These are phyloP conservation scores for Amanita pseudoporphyria DNA, from an alignment of 768 basidiomycete species.

Conservation along the genomic window DNA sequence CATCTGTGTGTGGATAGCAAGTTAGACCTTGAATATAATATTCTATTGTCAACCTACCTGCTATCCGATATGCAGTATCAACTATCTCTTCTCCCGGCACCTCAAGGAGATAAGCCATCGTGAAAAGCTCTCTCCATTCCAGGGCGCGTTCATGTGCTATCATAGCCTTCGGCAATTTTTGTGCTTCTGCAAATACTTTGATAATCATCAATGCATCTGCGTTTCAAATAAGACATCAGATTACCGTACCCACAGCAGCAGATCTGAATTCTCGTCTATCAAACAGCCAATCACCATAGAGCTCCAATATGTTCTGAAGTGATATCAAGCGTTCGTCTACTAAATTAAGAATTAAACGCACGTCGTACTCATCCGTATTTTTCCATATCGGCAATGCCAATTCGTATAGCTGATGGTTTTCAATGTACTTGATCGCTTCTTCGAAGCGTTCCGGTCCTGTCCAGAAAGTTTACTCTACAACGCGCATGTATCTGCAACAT, in stretches of 20 bases:
- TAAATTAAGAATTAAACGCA: slow-evolving; percentile 20
- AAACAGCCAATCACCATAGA: slow-evolving; percentile 84
- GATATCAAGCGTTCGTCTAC: not conserved
- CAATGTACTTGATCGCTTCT: slow-evolving; percentile 74
- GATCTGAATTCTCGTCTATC: slow-evolving; percentile 77
- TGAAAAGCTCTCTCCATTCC: slow-evolving; percentile 89
- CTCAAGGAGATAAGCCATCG: slow-evolving; percentile 50
- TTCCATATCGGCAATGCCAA: slow-evolving; percentile 70
- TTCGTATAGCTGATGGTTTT: slow-evolving; percentile 66
- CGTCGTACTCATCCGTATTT: slow-evolving; percentile 52
- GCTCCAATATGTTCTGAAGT: slow-evolving; percentile 51
- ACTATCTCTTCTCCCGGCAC: slow-evolving; percentile 45
- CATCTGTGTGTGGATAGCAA: slow-evolving; percentile 42
- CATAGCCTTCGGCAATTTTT: slow-evolving; percentile 63
- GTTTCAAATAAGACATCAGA: not conserved
- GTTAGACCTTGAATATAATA: not conserved
- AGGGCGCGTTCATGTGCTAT: slow-evolving; percentile 79
- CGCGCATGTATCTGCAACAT: not conserved
- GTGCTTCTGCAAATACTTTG: slow-evolving; percentile 51
- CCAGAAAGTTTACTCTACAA: not conserved
- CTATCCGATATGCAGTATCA: slow-evolving; percentile 65
- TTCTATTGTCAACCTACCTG: slow-evolving; percentile 42
- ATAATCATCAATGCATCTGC: not conserved
- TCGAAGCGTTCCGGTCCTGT: slow-evolving; percentile 63
- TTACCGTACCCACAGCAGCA: slow-evolving; percentile 62